Conservation (phyloP, 2,329 filamentous ascomycete species). For the Alternaria arborescens region DNA sequence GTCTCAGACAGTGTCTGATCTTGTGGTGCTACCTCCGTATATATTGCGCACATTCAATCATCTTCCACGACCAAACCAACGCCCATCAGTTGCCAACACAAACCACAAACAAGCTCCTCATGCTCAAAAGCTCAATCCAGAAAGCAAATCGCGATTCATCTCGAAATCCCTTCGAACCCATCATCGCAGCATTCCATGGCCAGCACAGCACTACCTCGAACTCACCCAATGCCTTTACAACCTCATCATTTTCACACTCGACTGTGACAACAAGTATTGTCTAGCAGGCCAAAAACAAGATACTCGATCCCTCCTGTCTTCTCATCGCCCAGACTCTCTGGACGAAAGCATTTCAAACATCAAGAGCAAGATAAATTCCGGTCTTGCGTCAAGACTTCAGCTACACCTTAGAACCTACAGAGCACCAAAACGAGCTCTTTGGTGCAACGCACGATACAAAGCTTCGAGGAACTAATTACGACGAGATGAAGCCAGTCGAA, state of each 20-base stretch:
- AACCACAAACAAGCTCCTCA: neutral
- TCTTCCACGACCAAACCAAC: neutral
- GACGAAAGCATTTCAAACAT: neutral
- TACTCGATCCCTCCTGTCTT: neutral
- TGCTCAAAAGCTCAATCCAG: neutral
- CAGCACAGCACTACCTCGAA: neutral
- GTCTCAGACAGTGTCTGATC: neutral
- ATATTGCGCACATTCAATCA: neutral
- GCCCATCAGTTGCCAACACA: neutral
- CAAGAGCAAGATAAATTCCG: neutral
- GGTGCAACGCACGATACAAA: neutral
- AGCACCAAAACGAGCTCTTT: neutral
- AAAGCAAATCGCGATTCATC: neutral
- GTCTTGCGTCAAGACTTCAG: neutral
- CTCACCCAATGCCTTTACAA: neutral
- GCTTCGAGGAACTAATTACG: rapidly evolving
- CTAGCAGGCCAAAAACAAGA: neutral
- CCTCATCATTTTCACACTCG: neutral
- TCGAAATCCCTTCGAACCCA: neutral
- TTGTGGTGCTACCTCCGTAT: neutral
- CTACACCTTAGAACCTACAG: too few species aligned
- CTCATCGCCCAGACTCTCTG: neutral
- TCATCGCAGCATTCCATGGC: neutral
- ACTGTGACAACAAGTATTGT: neutral
- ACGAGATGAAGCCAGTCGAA: neutral